Percentiles rank a stretch among this genome's conserved stretches.
phyloP scores from a whole-genome alignment of 2,329 filamentous ascomycete genomes.

The Pestalotiopsis fici region DNA sequence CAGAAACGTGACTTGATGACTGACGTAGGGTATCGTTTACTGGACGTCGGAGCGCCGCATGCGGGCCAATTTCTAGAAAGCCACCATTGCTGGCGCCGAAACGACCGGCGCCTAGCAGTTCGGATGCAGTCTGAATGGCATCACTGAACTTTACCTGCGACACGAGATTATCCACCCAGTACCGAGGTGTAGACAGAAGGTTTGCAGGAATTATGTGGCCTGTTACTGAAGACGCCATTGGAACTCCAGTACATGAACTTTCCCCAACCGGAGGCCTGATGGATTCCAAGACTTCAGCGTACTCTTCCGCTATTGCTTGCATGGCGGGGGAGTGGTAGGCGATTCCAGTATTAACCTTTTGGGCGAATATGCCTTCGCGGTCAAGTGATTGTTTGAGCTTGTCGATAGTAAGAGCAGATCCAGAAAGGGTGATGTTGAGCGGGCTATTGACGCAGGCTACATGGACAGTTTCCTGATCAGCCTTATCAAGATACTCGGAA shows the following conservation, averaged over 20 bases:
- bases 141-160: not conserved
- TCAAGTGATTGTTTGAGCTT: conserved; percentile 9
- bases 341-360: conserved; percentile 24
- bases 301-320: conserved; percentile 15
- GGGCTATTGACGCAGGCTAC: conserved; percentile 34
- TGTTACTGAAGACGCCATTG: not conserved
- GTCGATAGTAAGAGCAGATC: conserved; percentile 22
- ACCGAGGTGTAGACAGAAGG: not conserved
- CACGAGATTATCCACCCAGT: not conserved
- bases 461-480: not conserved
- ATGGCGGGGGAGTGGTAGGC: conserved; percentile 37
- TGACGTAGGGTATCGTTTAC: not conserved
- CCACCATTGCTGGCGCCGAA: not conserved
- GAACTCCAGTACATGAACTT: not conserved
- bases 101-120: not conserved
- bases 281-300: not conserved
- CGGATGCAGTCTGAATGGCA: not conserved
- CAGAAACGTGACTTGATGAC: no score
- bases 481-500: not conserved
- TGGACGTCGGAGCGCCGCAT: not conserved
- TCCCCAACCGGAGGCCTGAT: not conserved
- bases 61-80: not conserved
- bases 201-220: not conserved
- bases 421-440: conserved; percentile 30
- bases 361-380: conserved; percentile 17